These are phyloP conservation scores for Dipodascopsis uninucleata DNA, from an alignment of 805 yeast species.

Conservation along the genomic window DNA sequence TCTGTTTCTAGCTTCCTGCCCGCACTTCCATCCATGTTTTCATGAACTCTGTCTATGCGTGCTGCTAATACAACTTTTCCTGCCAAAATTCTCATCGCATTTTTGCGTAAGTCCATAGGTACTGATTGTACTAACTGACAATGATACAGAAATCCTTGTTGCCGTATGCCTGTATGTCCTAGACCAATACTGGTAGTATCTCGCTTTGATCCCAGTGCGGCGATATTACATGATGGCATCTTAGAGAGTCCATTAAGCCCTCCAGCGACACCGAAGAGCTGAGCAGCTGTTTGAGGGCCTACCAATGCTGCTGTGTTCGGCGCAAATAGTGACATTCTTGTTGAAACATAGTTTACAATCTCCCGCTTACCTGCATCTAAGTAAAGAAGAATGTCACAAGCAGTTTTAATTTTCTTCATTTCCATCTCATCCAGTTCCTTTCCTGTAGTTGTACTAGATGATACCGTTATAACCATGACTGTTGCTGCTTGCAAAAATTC, in stretches of 20 bases:
- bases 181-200: slow-evolving; percentile 38
- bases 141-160: slow-evolving; percentile 66
- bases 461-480: slow-evolving; percentile 67
- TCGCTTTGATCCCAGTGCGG: slow-evolving; percentile 65
- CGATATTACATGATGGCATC: slow-evolving; percentile 79
- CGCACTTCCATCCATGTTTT: slow-evolving; percentile 44
- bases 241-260: slow-evolving; percentile 61
- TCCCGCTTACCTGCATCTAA: slow-evolving; percentile 44
- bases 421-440: slow-evolving; percentile 36
- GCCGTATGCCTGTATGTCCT: slow-evolving; percentile 49
- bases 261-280: slow-evolving; percentile 63
- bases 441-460: slow-evolving; percentile 52
- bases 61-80: slow-evolving; percentile 82
- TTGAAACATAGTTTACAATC: slow-evolving; percentile 54
- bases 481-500: slow-evolving; percentile 57
- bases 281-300: slow-evolving; percentile 70
- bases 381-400: slow-evolving; percentile 48
- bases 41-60: slow-evolving; percentile 61
- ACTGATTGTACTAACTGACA: slow-evolving; percentile 56
- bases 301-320: slow-evolving; percentile 76
- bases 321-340: slow-evolving; percentile 56
- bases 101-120: slow-evolving; percentile 56
- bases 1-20: slow-evolving; percentile 64
- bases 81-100: slow-evolving; percentile 72
- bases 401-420: slow-evolving; percentile 40